Percentiles rank a stretch among this genome's conserved stretches.
These are phyloP conservation scores for Epichloe gansuensis DNA, from an alignment of 2,329 filamentous ascomycete genomes.

Conservation along the genomic window DNA sequence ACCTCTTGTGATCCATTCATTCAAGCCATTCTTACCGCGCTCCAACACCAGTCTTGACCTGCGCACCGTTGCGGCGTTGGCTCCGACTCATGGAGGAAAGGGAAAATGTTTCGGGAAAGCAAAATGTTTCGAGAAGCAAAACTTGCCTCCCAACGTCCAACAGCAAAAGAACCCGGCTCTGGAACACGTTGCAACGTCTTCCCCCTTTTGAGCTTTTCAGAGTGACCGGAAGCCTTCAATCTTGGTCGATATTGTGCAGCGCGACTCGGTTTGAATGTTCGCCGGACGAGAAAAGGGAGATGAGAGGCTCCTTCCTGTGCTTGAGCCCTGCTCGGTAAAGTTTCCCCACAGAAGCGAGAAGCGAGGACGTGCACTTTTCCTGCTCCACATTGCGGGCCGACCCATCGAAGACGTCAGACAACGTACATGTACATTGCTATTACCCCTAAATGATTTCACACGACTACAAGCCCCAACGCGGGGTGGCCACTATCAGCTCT, in stretches of 20 bases:
- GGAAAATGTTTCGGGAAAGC: background rate
- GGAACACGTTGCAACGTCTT: constrained; percentile 1
- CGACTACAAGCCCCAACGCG: background rate
- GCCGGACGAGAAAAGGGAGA: background rate
- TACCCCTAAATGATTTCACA: too few species aligned
- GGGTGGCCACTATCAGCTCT: too few species aligned
- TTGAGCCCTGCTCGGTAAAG: background rate
- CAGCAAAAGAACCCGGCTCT: background rate
- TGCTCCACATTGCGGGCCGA: background rate
- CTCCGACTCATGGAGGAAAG: background rate
- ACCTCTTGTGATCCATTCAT: background rate
- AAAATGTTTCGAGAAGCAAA: background rate
- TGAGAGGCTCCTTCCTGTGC: background rate
- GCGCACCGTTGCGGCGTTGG: background rate
- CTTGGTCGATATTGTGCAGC: background rate
- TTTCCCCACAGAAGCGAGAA: background rate
- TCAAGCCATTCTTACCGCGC: background rate
- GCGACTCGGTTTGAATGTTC: background rate
- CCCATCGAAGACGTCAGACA: background rate
- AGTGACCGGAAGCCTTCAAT: background rate
- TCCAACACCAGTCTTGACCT: background rate
- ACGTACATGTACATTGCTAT: too few species aligned
- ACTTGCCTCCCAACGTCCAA: background rate
- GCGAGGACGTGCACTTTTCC: background rate
- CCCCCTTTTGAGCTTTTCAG: background rate